Base-by-base conservation (phyloP, 257 asterid genomes). In the Thymus quinquecostatus region DNA sequence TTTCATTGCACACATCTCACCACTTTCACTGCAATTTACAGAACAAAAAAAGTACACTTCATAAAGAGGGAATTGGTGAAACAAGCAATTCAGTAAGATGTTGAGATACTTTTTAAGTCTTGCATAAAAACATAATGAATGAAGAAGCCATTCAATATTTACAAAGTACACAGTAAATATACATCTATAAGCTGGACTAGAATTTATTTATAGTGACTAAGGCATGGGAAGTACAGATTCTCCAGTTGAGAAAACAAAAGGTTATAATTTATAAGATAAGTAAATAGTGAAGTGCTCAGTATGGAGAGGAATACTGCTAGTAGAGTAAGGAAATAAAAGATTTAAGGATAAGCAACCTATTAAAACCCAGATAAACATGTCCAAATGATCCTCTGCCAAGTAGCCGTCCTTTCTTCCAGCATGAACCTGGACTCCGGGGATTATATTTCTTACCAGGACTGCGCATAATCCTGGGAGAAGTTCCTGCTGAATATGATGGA, bases 1-100 rank as follows among this genome's bases (percentile, higher is more conserved):
- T 80, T 87, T 87, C 83, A 89, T 89, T 60, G 95, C 92, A 75
- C 96, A 89, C 89, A 89, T 84, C 82, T 84, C 87, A 21, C 96
- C 96, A 76, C 79, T 89, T 74, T 82, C 95, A 79, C 92, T 89
- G 84, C 75, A 76, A 53, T 64, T 56, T 54, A 80, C 49, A 11
- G 43, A 77, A 58, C 14, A 69, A 45, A 10, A 48, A 55, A 41
- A 45, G 76, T 56, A n/a, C 65, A n/a, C 8, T 55, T 73, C 61
- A 40, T 27, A n/a, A 44, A 58, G 30, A 57, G 32, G 51, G 5
- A 64, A 57, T 60, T 40, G 34, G 34, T 47, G 64, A 75, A 33
- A 32, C 49, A 70, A 30, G 64, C 48, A 45, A 56, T 57, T 58
- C 14, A 8, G 50, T 13, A 48, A 61, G 53, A 29, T 28, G 8